phyloP scores from a whole-genome alignment of 2,329 filamentous ascomycete species.

The Xenoacremonium recifei region DNA sequence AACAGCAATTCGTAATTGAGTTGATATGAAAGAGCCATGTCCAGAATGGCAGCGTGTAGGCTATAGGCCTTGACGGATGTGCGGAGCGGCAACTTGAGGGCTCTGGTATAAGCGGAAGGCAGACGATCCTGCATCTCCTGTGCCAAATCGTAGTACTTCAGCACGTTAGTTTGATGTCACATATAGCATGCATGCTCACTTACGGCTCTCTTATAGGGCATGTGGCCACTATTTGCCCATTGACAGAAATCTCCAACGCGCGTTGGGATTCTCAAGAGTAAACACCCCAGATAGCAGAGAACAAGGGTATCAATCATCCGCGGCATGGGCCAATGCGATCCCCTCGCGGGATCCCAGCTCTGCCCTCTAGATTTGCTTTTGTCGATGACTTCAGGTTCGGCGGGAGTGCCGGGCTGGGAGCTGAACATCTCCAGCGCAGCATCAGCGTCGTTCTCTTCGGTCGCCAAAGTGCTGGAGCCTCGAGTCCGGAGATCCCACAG shows the following conservation, averaged over 20 bases:
- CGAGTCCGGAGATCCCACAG: constrained; percentile 75
- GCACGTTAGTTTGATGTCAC: background rate
- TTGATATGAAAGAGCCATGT: constrained; percentile 62
- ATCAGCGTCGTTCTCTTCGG: constrained; percentile 23
- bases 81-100: constrained; percentile 51
- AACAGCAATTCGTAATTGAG: constrained; percentile 68
- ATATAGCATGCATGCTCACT: constrained; percentile 17
- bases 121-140: constrained; percentile 64
- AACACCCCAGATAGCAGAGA: constrained; percentile 75
- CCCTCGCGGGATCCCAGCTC: constrained; percentile 45
- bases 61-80: constrained; percentile 48
- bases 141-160: constrained; percentile 56
- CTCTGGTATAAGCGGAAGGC: constrained; percentile 57
- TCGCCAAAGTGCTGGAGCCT: constrained; percentile 38
- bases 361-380: constrained; percentile 31
- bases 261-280: constrained; percentile 75
- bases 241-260: constrained; percentile 68
- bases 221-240: constrained; percentile 65
- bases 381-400: constrained; percentile 9
- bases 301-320: constrained; percentile 71
- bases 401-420: constrained; percentile 31
- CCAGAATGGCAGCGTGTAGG: constrained; percentile 63
- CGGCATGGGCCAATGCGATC: constrained; percentile 57
- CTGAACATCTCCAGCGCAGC: constrained; percentile 37
- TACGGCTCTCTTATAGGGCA: constrained; percentile 71